Conservation (phyloP, 2,329 filamentous ascomycete species). For the Epichloe uncinata region DNA sequence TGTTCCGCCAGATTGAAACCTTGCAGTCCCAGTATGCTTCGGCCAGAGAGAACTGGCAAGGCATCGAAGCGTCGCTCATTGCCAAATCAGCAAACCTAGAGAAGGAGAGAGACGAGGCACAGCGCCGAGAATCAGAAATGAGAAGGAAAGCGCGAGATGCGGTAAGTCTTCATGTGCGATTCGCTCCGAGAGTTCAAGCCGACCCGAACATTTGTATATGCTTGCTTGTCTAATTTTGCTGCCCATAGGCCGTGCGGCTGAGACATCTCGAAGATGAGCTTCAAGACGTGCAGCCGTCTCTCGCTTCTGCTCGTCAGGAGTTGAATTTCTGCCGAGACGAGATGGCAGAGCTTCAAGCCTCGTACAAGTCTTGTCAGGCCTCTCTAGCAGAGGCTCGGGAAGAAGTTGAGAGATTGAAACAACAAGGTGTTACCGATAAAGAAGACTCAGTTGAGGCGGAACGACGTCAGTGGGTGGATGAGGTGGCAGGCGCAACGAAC, state of each 20-base stretch:
- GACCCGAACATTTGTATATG: too few species aligned
- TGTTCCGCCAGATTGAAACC: constrained; percentile 87
- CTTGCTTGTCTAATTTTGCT: not conserved
- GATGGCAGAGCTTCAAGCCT: constrained; percentile 47
- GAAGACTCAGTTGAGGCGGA: not conserved
- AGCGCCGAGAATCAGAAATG: constrained; percentile 72
- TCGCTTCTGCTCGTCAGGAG: constrained; percentile 53
- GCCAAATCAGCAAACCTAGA: constrained; percentile 67
- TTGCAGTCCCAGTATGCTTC: constrained; percentile 90
- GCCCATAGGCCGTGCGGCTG: constrained; percentile 42
- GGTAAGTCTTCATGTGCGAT: constrained; percentile 34
- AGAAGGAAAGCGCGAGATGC: constrained; percentile 80
- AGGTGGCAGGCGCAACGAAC: constrained; percentile 27
- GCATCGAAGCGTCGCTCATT: constrained; percentile 77
- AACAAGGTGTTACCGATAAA: constrained; percentile 17
- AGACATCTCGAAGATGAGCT: constrained; percentile 71
- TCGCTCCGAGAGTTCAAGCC: not conserved
- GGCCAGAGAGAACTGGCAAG: constrained; percentile 95
- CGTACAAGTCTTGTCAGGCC: constrained; percentile 52
- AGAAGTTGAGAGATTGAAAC: constrained; percentile 36
- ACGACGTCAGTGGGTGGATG: constrained; percentile 29
- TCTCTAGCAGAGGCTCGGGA: constrained; percentile 42
- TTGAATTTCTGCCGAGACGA: constrained; percentile 45
- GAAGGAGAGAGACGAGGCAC: constrained; percentile 79
- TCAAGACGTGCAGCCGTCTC: constrained; percentile 51